Percentiles rank a stretch among this genome's conserved stretches.
Conservation (phyloP, 495 filamentous ascomycete genomes). For the Aspergillus nidulans region DNA sequence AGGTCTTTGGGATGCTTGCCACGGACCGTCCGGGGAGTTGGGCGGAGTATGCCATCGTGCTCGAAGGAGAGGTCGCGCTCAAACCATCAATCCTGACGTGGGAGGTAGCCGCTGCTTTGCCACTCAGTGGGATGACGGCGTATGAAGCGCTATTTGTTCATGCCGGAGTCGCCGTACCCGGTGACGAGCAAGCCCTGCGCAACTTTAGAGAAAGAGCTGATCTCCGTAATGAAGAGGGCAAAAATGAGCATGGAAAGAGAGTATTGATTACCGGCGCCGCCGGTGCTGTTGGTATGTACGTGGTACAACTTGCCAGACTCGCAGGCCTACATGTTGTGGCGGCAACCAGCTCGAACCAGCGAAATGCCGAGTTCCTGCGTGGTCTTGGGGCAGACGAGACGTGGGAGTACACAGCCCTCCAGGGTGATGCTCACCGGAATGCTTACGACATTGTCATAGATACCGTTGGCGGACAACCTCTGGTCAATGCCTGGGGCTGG, state of each 20-base stretch:
- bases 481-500: conserved; percentile 23
- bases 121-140: conserved; percentile 32
- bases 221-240: too few species aligned
- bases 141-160: conserved; percentile 33
- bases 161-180: conserved; percentile 12
- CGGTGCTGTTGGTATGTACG: conserved; percentile 31
- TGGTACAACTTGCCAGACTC: conserved; percentile 30
- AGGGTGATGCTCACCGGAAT: not conserved
- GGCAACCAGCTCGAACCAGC: conserved; percentile 24
- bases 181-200: not conserved
- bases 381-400: conserved; percentile 25
- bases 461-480: conserved; percentile 28
- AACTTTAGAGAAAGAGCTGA: not conserved
- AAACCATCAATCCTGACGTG: conserved; percentile 23
- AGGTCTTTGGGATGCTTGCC: conserved; percentile 31
- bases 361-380: conserved; percentile 28
- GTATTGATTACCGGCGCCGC: conserved; percentile 33
- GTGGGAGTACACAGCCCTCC: conserved; percentile 25
- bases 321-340: conserved; percentile 24
- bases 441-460: conserved; percentile 33
- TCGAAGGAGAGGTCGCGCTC: conserved; percentile 20
- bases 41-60: conserved; percentile 29
- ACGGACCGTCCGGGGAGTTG: conserved; percentile 22
- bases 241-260: not conserved
- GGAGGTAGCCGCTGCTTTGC: conserved; percentile 26